These are phyloP conservation scores for Penicillium malachiteum DNA, from an alignment of 495 filamentous ascomycete species.

Conservation along the genomic window DNA sequence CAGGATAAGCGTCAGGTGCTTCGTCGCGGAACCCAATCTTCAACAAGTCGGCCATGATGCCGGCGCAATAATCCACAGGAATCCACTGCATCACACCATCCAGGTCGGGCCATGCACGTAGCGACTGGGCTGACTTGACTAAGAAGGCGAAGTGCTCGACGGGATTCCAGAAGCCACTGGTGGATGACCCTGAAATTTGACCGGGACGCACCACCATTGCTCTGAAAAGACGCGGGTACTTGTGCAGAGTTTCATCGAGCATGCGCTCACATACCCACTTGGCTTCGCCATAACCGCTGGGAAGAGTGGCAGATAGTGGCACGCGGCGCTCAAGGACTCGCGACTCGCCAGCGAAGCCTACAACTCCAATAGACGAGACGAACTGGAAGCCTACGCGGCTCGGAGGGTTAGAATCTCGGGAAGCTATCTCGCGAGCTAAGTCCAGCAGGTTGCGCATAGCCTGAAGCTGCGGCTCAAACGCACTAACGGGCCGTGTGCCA, in stretches of 20 bases:
- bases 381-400: slow-evolving; percentile 28
- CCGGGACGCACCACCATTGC: slow-evolving; percentile 36
- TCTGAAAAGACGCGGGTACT: slow-evolving; percentile 10
- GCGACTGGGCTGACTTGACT: slow-evolving; percentile 50
- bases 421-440: slow-evolving; percentile 37
- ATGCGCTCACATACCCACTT: slow-evolving; percentile 46
- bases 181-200: slow-evolving; percentile 50
- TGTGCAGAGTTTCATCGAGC: slow-evolving; percentile 35
- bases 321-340: slow-evolving; percentile 24
- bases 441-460: slow-evolving; percentile 32
- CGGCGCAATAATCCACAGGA: slow-evolving; percentile 37
- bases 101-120: slow-evolving; percentile 44
- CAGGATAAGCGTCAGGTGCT: slow-evolving; percentile 24
- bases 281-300: slow-evolving; percentile 47
- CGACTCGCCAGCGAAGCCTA: slow-evolving; percentile 41
- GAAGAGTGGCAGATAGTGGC: slow-evolving; percentile 9
- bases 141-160: slow-evolving; percentile 51
- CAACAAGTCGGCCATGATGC: slow-evolving; percentile 36
- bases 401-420: background rate
- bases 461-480: slow-evolving; percentile 33
- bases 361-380: slow-evolving; percentile 53
- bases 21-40: slow-evolving; percentile 34
- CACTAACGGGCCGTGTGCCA: slow-evolving; percentile 26
- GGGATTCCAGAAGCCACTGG: slow-evolving; percentile 54
- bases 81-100: slow-evolving; percentile 46